Evolutionary conservation across 331 rosid genomes (phyloP).

Genomic region (Malus hybrid): DNA sequence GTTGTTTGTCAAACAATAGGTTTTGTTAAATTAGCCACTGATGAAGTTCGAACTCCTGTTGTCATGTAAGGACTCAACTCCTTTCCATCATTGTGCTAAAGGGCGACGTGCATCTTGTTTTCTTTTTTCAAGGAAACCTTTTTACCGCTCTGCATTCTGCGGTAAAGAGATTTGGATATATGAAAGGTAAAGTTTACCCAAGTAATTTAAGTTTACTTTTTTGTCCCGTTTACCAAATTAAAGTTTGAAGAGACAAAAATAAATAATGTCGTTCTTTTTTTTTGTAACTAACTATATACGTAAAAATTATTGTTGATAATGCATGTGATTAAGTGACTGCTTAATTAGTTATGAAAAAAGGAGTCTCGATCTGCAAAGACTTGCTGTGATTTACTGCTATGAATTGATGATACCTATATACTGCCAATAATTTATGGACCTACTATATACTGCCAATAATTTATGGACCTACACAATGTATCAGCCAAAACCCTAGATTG

Average conservation of each 20-base stretch:
- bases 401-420: background rate
- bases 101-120: too few relatives aligned
- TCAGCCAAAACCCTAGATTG: background rate
- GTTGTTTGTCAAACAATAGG: too few relatives aligned
- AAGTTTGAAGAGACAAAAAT: background rate
- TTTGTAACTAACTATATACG: background rate
- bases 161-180: background rate
- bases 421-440: background rate
- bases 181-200: background rate
- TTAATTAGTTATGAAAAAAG: background rate
- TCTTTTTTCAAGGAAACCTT: background rate
- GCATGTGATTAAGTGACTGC: background rate
- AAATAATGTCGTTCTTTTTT: background rate
- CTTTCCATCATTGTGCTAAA: accelerated
- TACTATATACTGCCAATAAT: background rate
- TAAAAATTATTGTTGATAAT: background rate
- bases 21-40: too few relatives aligned
- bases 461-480: background rate
- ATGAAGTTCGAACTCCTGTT: accelerated
- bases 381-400: background rate
- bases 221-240: background rate
- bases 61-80: too few relatives aligned
- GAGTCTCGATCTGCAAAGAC: background rate
- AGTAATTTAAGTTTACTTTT: background rate
- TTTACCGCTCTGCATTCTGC: background rate